These are phyloP conservation scores for Apium graveolens DNA, from an alignment of 129 eudicot genomes.

Conservation along the genomic window DNA sequence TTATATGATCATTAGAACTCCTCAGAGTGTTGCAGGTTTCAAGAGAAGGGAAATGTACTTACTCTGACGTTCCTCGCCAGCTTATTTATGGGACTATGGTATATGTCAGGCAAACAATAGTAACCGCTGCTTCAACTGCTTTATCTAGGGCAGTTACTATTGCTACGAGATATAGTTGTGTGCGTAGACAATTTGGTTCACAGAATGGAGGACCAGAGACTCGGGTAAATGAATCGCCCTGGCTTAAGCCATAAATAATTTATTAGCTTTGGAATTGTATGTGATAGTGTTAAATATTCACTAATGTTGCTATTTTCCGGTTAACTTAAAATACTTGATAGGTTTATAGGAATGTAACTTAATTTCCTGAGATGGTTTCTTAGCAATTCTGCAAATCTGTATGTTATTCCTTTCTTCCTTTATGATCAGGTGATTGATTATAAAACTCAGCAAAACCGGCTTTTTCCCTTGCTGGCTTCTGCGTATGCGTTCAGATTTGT, in stretches of 20 bases:
- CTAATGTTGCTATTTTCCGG: too few species aligned
- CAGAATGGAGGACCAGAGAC: constrained; percentile 87
- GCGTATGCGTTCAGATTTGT: constrained; percentile 96
- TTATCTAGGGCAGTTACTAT: constrained; percentile 90
- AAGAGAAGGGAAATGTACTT: constrained; percentile 65
- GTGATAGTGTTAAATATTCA: neutral
- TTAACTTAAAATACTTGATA: too few species aligned
- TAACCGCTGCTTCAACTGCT: constrained; percentile 81
- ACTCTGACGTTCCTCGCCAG: constrained; percentile 90
- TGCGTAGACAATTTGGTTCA: constrained; percentile 92
- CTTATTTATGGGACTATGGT: constrained; percentile 94
- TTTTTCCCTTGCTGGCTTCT: constrained; percentile 94
- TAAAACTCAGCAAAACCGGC: constrained; percentile 91
- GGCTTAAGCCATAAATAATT: neutral
- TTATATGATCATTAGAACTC: neutral
- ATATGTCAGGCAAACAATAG: constrained; percentile 79
- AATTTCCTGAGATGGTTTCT: too few species aligned
- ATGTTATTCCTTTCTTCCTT: neutral
- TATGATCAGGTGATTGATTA: constrained; percentile 88
- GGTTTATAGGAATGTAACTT: too few species aligned
- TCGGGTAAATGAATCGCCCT: constrained; percentile 40
- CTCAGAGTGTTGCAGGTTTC: constrained; percentile 91
- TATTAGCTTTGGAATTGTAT: neutral
- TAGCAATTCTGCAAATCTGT: neutral
- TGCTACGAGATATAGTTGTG: too few species aligned